Conservation (phyloP, 371 early-diverging fungal genomes). For the Zopfochytrium polystomum region DNA sequence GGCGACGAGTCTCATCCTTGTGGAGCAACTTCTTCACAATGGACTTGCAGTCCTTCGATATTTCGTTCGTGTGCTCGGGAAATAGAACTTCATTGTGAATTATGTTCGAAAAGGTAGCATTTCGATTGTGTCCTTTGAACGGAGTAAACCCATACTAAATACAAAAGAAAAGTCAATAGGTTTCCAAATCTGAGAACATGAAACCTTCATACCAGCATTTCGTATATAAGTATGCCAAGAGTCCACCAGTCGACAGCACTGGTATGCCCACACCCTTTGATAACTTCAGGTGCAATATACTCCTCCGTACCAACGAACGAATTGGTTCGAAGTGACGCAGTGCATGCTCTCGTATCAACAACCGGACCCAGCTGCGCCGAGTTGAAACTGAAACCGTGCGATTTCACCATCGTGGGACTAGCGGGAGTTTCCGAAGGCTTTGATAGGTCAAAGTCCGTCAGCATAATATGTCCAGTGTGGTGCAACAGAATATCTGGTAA, state of each 20-base stretch:
- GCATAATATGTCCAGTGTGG: slow-evolving; percentile 92
- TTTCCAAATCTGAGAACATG: not conserved
- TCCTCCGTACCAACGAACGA: too few relatives aligned
- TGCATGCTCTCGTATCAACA: slow-evolving; percentile 96
- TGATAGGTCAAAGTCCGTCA: too few relatives aligned
- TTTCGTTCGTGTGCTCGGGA: slow-evolving; percentile 36
- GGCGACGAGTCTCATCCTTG: slow-evolving; percentile 80
- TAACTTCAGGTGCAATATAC: too few relatives aligned
- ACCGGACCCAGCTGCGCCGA: too few relatives aligned
- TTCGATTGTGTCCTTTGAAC: slow-evolving; percentile 86
- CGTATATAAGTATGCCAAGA: slow-evolving; percentile 92
- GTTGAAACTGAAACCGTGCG: slow-evolving; percentile 59
- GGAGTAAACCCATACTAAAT: slow-evolving; percentile 80
- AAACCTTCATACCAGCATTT: slow-evolving; percentile 74
- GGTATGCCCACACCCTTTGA: slow-evolving; percentile 88
- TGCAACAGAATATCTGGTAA: slow-evolving; percentile 82
- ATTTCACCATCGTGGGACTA: slow-evolving; percentile 71
- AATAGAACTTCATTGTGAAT: slow-evolving; percentile 74
- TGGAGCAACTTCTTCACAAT: slow-evolving; percentile 78
- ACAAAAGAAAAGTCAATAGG: not conserved
- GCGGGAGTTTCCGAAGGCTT: slow-evolving; percentile 80
- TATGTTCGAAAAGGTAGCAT: slow-evolving; percentile 81
- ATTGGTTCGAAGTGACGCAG: too few relatives aligned
- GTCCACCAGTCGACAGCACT: slow-evolving; percentile 99
- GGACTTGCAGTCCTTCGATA: slow-evolving; percentile 61